Evolutionary conservation across 176 grass and related monocot genomes (phyloP).

Genomic region (Rhipidocladum racemiflorum): DNA sequence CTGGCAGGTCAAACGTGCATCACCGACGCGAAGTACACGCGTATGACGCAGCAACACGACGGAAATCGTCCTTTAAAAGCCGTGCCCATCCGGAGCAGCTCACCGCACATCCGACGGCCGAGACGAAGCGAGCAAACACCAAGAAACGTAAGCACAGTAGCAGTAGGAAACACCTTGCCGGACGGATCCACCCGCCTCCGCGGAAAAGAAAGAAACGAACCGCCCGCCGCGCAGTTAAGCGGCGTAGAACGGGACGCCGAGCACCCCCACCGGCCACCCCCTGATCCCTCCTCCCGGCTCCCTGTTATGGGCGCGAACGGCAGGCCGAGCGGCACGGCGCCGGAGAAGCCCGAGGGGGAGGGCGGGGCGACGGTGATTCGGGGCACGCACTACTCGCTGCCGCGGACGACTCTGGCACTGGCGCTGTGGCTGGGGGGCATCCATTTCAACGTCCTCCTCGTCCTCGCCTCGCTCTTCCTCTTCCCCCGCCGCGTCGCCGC

Average conservation of each 20-base stretch:
- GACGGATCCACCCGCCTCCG: conserved; percentile 18
- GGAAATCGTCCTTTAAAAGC: background rate
- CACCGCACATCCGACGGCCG: conserved; percentile 13
- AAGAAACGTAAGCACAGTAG: background rate
- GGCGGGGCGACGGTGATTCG: conserved; percentile 42
- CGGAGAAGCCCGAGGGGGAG: background rate
- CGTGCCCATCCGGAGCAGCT: background rate
- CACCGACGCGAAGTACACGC: too few relatives aligned
- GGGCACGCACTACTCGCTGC: conserved; percentile 56
- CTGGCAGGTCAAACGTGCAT: too few relatives aligned
- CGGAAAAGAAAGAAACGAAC: background rate
- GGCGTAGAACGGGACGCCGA: too few relatives aligned
- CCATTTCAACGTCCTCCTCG: conserved; percentile 69
- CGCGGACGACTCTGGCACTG: conserved; percentile 55
- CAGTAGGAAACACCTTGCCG: background rate
- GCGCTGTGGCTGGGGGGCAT: conserved; percentile 80
- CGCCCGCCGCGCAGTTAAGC: too few relatives aligned
- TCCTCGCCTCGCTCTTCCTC: conserved; percentile 70
- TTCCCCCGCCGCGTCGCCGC: conserved; percentile 66
- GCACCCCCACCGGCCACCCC: too few relatives aligned
- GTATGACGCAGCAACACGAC: background rate
- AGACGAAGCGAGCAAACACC: background rate
- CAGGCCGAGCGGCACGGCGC: background rate
- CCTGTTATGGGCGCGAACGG: conserved; percentile 37
- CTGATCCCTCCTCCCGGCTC: background rate